Base-by-base conservation (phyloP, 805 yeast genomes). In the Candida taoyuanica region DNA sequence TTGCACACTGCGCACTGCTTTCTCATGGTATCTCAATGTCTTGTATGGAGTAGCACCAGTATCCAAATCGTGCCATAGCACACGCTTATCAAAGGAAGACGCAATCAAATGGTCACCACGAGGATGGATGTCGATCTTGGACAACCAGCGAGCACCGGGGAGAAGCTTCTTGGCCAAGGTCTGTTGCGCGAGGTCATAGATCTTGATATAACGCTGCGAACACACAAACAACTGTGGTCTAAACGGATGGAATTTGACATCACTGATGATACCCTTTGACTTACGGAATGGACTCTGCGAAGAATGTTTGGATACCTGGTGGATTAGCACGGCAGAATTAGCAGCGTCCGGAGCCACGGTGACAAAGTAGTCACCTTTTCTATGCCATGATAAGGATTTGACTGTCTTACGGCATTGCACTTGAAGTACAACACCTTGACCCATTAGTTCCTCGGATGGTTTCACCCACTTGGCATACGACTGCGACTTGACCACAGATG, bases 81-180 rank as follows among this genome's bases (percentile, higher is more conserved):
- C 94, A 50, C 97, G 76, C 71, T 89, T 88, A 63, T 93, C 98
- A 61, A 76, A 93, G 3, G 97, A 87, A 7, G 91, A 85, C 12
- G 96, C 95, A 46, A 93, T 65, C 37, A 93, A 78, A 56, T 93
- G 89, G 61, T 93, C 98, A 40, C 98, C 98, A 48, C 94, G 73
- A 42, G 98, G 97, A 62, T 93, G 98, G 36, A 93, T 82, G 59
- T 89, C 98, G 56, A 93, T 80, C 50, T 81, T 73, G 15, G 95
- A 80, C 52, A 93, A 73, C 95, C 96, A 86, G 63, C 96, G 78
- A 2, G 95, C 97, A 55, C 98, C 98, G 2, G 98, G 98, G 68
- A 81, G 65, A 50, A 93, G 69, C 54, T 88, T 86, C 71, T 87
- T 88, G 43, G 84, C 71, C 48, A 93, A 63, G 17, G 74, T 76